Base-by-base conservation (phyloP, 73 alveolate genomes). In the Diophrys appendiculata region DNA sequence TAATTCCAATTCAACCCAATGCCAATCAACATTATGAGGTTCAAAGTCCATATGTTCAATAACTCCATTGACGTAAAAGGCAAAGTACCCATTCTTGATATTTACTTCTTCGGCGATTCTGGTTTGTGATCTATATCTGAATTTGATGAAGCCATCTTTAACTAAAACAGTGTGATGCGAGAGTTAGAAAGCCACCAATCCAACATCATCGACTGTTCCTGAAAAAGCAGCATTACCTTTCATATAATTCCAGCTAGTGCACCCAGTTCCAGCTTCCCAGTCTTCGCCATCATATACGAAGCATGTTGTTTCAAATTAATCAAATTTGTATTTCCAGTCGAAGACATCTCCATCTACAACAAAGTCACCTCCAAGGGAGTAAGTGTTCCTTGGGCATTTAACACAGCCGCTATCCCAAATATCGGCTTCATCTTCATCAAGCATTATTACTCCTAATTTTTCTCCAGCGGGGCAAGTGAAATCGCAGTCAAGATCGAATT, bases 301-400 rank as follows among this genome's bases (percentile, higher is more conserved):
- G 18, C 60, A 43, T 11, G 60, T 43, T 11, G 60, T 43, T 18
- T 43, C 60, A 18, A 43, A 43, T 5, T 43, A 18, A 18, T 43
- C 60, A 5, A 5, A 43, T 43, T 43, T 43, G 18, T 43, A 5
- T 43, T 18, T 43, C 60, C 60, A 43, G 5, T 43, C n/a, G 60
- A 43, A 43, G n/a, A 43, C 60, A 43, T 43, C 60, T 5, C 60
- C 60, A 43, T 43, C 60, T 18, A 43, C 60, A 11, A 43, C 60
- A 18, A 43, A 43, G 60, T 43, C 60, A 43, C 60, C 60, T 43
- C 60, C 60, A 43, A 43, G 60, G 60, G 60, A 43, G 60, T 43
- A 43, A 43, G 60, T 43, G 60, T 43, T 43, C 60, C 18, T 43
- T 5, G 60, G 60, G 60, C 60, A 43, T 5, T 43, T 18, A 43